phyloP scores from a whole-genome alignment of 2,329 filamentous ascomycete species.

The Magnaporthales sp. region DNA sequence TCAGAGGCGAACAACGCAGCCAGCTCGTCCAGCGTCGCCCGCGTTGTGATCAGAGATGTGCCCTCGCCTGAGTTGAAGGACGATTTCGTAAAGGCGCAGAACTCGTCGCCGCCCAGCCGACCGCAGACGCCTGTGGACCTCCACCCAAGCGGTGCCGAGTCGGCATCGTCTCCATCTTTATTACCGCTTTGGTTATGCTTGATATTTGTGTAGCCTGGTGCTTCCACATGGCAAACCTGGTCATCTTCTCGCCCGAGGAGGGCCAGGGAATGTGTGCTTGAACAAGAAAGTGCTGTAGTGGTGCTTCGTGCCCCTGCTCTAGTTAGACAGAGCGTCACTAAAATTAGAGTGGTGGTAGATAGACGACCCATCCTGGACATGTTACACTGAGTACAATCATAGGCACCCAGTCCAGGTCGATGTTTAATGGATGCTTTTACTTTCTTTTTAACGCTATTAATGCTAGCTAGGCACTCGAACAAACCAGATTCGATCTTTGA shows the following conservation, averaged over 20 bases:
- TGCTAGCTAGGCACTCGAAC: neutral
- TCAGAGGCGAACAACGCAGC: constrained; percentile 7
- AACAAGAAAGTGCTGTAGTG: neutral
- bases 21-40: constrained; percentile 12
- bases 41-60: constrained; percentile 19
- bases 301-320: neutral
- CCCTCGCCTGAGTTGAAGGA: constrained; percentile 16
- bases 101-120: constrained; percentile 7
- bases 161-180: neutral
- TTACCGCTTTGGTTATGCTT: neutral
- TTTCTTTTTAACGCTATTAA: neutral
- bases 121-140: neutral
- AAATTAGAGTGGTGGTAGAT: neutral
- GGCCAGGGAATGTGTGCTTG: neutral
- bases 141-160: neutral
- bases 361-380: neutral
- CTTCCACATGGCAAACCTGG: neutral
- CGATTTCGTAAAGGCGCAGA: constrained; percentile 17
- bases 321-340: neutral
- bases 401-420: neutral
- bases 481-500: neutral
- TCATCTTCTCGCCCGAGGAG: neutral
- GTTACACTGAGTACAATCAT: neutral
- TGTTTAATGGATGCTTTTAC: neutral
- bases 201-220: neutral